phyloP scores from a whole-genome alignment of 164 flowering plant genomes.

The Amborella trichopoda region DNA sequence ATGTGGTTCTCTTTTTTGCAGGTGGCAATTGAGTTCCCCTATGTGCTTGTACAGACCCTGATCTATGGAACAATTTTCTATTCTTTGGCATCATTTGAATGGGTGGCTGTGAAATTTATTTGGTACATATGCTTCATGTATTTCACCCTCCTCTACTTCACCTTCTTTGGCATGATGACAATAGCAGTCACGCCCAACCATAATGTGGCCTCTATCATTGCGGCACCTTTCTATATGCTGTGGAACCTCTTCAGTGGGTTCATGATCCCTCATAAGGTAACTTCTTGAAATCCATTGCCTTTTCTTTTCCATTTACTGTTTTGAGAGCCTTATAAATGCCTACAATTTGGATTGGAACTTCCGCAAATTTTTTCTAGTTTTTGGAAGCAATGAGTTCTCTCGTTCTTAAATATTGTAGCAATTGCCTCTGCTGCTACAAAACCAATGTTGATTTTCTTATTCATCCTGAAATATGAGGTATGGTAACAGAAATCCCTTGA shows the following conservation, averaged over 20 bases:
- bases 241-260: slow-evolving; percentile 99
- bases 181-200: slow-evolving; percentile 95
- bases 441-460: no score
- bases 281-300: neutral
- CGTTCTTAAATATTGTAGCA: no score
- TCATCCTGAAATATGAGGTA: no score
- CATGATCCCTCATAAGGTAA: slow-evolving; percentile 91
- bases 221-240: slow-evolving; percentile 92
- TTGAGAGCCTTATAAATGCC: neutral
- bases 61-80: slow-evolving; percentile 74
- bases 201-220: slow-evolving; percentile 72
- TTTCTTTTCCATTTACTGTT: neutral
- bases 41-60: slow-evolving; percentile 71
- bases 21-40: slow-evolving; percentile 95
- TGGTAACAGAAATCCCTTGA: no score
- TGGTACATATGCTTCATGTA: slow-evolving; percentile 89
- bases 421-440: no score
- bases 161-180: slow-evolving; percentile 95
- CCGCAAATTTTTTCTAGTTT: no score
- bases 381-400: no score
- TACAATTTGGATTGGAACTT: no score
- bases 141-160: slow-evolving; percentile 85
- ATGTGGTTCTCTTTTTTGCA: slow-evolving; percentile 17
- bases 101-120: slow-evolving; percentile 52
- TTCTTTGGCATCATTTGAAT: slow-evolving; percentile 81